These are phyloP conservation scores for Capillidium heterosporum DNA, from an alignment of 371 early-diverging fungal species.

Conservation along the genomic window DNA sequence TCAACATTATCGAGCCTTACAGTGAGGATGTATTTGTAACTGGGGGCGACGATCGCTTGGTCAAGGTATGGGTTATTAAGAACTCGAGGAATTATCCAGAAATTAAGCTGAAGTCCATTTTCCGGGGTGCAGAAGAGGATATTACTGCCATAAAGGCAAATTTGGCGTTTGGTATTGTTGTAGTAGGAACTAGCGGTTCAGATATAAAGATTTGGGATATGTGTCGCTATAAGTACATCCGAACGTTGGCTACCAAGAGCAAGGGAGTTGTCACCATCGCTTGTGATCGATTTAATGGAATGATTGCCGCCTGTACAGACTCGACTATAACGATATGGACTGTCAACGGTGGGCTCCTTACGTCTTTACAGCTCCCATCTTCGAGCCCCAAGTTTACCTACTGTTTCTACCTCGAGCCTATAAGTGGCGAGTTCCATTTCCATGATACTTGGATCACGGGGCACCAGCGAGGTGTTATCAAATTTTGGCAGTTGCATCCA, in stretches of 20 bases:
- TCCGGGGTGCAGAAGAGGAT: slow-evolving; percentile 42
- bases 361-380: slow-evolving; percentile 28
- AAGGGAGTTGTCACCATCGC: neutral
- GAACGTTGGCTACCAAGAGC: neutral
- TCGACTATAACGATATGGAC: slow-evolving; percentile 39
- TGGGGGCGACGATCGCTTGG: slow-evolving; percentile 48
- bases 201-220: neutral
- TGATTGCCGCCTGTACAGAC: slow-evolving; percentile 47
- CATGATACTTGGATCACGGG: slow-evolving; percentile 34
- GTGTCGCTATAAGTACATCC: neutral
- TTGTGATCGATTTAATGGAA: slow-evolving; percentile 22
- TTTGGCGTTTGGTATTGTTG: slow-evolving; percentile 20
- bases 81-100: slow-evolving; percentile 19
- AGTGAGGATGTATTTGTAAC: slow-evolving; percentile 48
- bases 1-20: slow-evolving; percentile 41
- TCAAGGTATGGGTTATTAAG: slow-evolving; percentile 44
- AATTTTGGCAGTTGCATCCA: neutral
- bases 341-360: slow-evolving; percentile 49
- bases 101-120: slow-evolving; percentile 28
- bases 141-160: slow-evolving; percentile 42
- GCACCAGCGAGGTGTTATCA: slow-evolving; percentile 23
- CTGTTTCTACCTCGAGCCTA: slow-evolving; percentile 35
- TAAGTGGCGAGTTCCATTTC: slow-evolving; percentile 17
- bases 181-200: neutral
- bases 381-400: slow-evolving; percentile 34